Conservation (phyloP, 1,284 basidiomycete genomes). For the Trichosporon sp. region DNA sequence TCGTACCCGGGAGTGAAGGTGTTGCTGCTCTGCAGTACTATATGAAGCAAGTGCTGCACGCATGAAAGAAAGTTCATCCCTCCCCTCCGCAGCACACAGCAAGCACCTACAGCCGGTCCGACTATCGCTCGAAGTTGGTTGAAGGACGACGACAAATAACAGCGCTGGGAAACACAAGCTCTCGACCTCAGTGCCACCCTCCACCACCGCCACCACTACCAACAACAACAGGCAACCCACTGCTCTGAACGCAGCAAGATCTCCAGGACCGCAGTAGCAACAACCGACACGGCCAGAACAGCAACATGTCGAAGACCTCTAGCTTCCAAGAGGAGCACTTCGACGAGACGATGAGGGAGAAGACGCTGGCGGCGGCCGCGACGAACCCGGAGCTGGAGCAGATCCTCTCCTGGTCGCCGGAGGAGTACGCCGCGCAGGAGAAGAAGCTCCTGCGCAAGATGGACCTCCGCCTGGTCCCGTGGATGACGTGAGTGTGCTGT, state of each 20-base stretch:
- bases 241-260: neutral
- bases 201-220: neutral
- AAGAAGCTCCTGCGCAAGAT: conserved; percentile 42
- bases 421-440: conserved; percentile 37
- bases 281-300: neutral
- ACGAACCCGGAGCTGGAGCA: conserved; percentile 9
- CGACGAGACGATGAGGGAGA: neutral
- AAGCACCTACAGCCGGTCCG: neutral
- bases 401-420: conserved; percentile 31
- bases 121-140: neutral
- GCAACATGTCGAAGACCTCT: neutral
- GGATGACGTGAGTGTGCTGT: conserved; percentile 41
- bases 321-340: neutral
- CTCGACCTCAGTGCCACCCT: neutral
- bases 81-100: neutral
- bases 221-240: neutral
- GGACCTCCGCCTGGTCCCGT: conserved; percentile 42
- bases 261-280: neutral
- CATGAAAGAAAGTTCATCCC: neutral
- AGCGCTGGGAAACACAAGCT: neutral
- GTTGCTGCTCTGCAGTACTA: neutral
- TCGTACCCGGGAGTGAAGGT: neutral
- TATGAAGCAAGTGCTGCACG: neutral
- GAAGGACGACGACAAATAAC: neutral
- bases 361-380: neutral